Conservation (phyloP, 768 basidiomycete genomes). For the Boletus eberwhitei region DNA sequence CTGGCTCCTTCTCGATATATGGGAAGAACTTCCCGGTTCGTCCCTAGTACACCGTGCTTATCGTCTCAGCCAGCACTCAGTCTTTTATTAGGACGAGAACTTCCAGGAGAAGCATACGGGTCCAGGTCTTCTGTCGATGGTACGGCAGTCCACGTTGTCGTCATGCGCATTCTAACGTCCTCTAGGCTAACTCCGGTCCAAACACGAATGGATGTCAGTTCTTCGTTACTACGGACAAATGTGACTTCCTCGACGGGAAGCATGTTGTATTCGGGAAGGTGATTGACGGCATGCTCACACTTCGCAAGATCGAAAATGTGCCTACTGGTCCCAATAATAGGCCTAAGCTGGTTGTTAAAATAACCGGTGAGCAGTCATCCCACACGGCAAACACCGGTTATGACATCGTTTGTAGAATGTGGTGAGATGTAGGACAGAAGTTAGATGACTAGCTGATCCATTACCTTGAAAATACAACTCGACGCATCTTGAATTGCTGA, state of each 20-base stretch:
- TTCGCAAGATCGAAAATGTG: constrained; percentile 95
- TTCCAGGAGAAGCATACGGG: constrained; percentile 86
- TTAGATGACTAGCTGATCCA: neutral
- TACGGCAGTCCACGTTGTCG: constrained; percentile 25
- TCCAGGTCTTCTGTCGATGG: constrained; percentile 91
- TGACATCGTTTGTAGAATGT: constrained; percentile 39
- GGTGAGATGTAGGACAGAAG: constrained; percentile 49
- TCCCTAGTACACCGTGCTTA: neutral
- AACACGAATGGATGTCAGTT: constrained; percentile 98
- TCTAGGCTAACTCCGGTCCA: constrained; percentile 89
- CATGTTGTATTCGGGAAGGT: constrained; percentile 92
- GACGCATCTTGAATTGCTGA: neutral
- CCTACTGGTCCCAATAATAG: constrained; percentile 88
- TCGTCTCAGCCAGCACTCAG: neutral
- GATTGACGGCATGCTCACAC: constrained; percentile 89
- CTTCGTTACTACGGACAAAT: constrained; percentile 94
- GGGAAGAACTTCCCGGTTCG: constrained; percentile 88
- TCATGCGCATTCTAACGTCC: constrained; percentile 1
- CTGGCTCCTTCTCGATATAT: constrained; percentile 95
- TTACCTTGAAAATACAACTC: neutral
- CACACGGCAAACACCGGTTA: neutral
- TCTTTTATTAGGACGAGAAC: constrained; percentile 75
- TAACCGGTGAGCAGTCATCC: constrained; percentile 57
- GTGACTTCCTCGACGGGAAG: constrained; percentile 93
- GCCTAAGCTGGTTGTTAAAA: constrained; percentile 85